Evolutionary conservation across 75 land plant genomes (phyloP), one percentile per base, ranked within the genome.

Genomic region (Selaginella tamariscina): DNA sequence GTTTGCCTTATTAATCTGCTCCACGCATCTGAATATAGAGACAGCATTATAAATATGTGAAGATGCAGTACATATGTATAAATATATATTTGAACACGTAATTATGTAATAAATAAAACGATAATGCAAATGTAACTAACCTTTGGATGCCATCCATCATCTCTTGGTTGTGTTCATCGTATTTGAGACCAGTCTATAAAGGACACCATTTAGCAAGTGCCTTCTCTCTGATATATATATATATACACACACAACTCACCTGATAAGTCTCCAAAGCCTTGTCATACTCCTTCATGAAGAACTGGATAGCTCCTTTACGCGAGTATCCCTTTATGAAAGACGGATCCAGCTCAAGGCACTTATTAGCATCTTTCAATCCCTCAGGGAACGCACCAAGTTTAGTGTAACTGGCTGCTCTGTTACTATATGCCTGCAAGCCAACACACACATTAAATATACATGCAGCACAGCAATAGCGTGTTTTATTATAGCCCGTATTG

Each of bases 331-430:
- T 94, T 11, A 82, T 67, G 56, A 94, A 94, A 28, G 83, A 65
- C 13, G 96, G 91, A 71, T 94, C 96, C 54, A 94, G 80, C 32
- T 94, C 98, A 66, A 94, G 82, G 71, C 98, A 94, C 73, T 90
- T 94, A 57, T 94, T 87, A 29, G 98, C 98, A 78, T 94, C 98
- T 66, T 94, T 94, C 64, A 94, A 49, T 31, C 86, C 98, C 62
- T 94, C 98, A 22, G 98, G 91, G 72, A 90, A 54, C 28, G 98
- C 98, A 22, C 91, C 98, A 22, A 94, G 70, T 70, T 94, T 94
- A 5, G 98, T 94, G 79, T 94, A 94, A 71, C 88, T 86, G n/a
- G 98, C 98, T 67, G 98, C 98, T 65, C 98, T 82, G 71, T 94
- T 94, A 33, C 98, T 94, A 24, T 94, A 94, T 13, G 82, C 91